A percentile compares a stretch with the other conserved stretches of the same genome.
These are phyloP conservation scores for Bipolaris victoriae DNA, from an alignment of 2,329 filamentous ascomycete species.

Conservation along the genomic window DNA sequence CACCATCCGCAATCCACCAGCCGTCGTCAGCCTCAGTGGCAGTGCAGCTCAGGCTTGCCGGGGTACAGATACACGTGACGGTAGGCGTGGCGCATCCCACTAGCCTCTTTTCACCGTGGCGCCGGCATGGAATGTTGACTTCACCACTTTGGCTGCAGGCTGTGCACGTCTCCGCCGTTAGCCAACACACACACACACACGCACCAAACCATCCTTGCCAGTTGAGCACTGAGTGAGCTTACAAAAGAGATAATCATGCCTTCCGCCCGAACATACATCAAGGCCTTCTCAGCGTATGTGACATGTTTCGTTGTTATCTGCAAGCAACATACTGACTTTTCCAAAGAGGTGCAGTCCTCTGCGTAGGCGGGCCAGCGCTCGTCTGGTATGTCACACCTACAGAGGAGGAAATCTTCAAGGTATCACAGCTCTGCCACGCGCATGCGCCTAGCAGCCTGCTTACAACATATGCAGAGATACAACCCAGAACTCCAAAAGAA, in stretches of 20 bases:
- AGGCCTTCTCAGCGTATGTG: slow-evolving; percentile 44
- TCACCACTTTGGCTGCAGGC: slow-evolving; percentile 12
- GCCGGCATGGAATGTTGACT: slow-evolving; percentile 10
- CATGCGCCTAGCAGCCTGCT: slow-evolving; percentile 5
- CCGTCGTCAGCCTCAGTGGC: neutral
- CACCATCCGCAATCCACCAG: too few relatives aligned
- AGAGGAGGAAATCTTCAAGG: slow-evolving; percentile 87
- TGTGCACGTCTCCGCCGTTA: slow-evolving; percentile 6
- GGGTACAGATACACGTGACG: neutral
- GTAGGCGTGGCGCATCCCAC: slow-evolving; percentile 1
- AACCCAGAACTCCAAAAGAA: slow-evolving; percentile 93
- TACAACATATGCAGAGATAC: slow-evolving; percentile 65
- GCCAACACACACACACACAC: neutral
- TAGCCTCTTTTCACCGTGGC: slow-evolving; percentile 11
- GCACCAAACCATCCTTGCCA: neutral
- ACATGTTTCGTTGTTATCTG: slow-evolving; percentile 3
- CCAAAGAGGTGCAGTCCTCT: slow-evolving; percentile 70
- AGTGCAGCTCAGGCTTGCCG: neutral
- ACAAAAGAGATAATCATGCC: slow-evolving; percentile 30
- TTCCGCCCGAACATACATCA: slow-evolving; percentile 38
- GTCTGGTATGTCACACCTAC: slow-evolving; percentile 80
- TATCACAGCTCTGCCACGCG: slow-evolving; percentile 38
- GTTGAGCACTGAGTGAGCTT: neutral
- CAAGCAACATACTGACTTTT: slow-evolving; percentile 27
- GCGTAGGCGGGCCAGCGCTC: slow-evolving; percentile 83